Evolutionary conservation across 2,329 filamentous ascomycete species (phyloP).

Genomic region (Cladorrhinum sp.): DNA sequence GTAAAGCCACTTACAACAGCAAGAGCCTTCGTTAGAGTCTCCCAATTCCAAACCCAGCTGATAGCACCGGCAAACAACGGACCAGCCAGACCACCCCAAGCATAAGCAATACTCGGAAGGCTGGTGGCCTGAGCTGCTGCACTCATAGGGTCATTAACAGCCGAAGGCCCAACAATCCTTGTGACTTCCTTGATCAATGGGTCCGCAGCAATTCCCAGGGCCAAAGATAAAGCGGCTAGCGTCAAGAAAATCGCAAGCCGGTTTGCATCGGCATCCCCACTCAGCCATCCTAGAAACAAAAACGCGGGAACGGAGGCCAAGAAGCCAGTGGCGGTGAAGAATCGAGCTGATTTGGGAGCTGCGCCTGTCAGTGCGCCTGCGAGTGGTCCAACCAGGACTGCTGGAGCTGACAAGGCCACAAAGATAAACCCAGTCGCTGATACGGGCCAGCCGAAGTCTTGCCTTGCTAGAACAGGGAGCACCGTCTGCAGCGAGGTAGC

Average conservation of each 20-base stretch:
- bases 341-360: constrained; percentile 20
- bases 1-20: constrained; percentile 14
- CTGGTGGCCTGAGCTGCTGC: constrained; percentile 15
- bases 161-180: not conserved
- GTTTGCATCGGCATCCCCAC: not conserved
- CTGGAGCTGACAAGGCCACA: constrained; percentile 24
- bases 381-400: constrained; percentile 19
- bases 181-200: constrained; percentile 23
- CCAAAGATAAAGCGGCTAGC: constrained; percentile 23
- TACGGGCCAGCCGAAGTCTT: constrained; percentile 20
- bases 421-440: constrained; percentile 19
- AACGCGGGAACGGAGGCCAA: constrained; percentile 22
- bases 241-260: constrained; percentile 15
- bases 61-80: constrained; percentile 22
- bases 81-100: constrained; percentile 26
- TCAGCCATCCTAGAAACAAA: constrained; percentile 16
- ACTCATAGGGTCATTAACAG: constrained; percentile 7
- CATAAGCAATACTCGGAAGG: constrained; percentile 20
- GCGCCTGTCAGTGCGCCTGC: constrained; percentile 14
- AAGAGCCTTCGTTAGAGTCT: constrained; percentile 19
- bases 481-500: constrained; percentile 24
- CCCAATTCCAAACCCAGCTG: constrained; percentile 23
- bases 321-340: constrained; percentile 22
- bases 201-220: constrained; percentile 22
- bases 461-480: constrained; percentile 23